Percentiles rank a stretch among this genome's conserved stretches.
Conservation (phyloP, 2,329 filamentous ascomycete species). For the Paramyrothecium sp. region DNA sequence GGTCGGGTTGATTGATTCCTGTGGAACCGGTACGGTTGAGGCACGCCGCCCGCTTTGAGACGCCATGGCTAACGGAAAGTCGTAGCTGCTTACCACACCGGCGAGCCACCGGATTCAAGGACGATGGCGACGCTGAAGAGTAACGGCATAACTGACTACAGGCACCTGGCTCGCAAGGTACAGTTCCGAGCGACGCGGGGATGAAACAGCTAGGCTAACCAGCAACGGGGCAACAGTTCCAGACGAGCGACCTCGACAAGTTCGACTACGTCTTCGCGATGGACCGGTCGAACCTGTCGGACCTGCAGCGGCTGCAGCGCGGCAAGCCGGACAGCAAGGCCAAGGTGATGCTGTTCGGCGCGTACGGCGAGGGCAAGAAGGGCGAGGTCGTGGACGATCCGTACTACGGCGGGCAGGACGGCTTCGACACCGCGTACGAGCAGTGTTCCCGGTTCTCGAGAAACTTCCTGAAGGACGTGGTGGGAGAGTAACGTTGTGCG, state of each 20-base stretch:
- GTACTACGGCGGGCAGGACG: slow-evolving; percentile 84
- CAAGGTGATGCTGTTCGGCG: slow-evolving; percentile 80
- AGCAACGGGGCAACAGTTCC: slow-evolving; percentile 35
- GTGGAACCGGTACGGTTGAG: slow-evolving; percentile 65
- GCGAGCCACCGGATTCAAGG: slow-evolving; percentile 74
- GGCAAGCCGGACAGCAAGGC: slow-evolving; percentile 58
- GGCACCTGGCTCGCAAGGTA: slow-evolving; percentile 75
- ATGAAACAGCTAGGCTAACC: not conserved
- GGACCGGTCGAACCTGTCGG: slow-evolving; percentile 78
- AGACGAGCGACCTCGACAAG: slow-evolving; percentile 68
- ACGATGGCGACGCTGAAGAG: slow-evolving; percentile 76
- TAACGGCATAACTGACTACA: slow-evolving; percentile 75
- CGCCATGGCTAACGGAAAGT: not conserved
- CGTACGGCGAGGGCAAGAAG: slow-evolving; percentile 64
- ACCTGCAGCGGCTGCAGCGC: slow-evolving; percentile 62
- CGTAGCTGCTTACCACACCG: slow-evolving; percentile 76
- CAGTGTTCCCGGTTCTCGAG: slow-evolving; percentile 75
- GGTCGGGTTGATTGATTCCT: slow-evolving; percentile 76
- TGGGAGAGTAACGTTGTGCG: slow-evolving; percentile 20
- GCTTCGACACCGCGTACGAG: slow-evolving; percentile 84
- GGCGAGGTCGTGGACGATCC: slow-evolving; percentile 80
- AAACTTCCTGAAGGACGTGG: slow-evolving; percentile 67
- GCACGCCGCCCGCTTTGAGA: slow-evolving; percentile 6
- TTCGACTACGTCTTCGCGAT: slow-evolving; percentile 97
- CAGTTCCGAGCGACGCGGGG: slow-evolving; percentile 9